A percentile compares a stretch with the other conserved stretches of the same genome.
Evolutionary conservation across 2,329 filamentous ascomycete species (phyloP).

Genomic region (Teratosphaeria nubilosa): DNA sequence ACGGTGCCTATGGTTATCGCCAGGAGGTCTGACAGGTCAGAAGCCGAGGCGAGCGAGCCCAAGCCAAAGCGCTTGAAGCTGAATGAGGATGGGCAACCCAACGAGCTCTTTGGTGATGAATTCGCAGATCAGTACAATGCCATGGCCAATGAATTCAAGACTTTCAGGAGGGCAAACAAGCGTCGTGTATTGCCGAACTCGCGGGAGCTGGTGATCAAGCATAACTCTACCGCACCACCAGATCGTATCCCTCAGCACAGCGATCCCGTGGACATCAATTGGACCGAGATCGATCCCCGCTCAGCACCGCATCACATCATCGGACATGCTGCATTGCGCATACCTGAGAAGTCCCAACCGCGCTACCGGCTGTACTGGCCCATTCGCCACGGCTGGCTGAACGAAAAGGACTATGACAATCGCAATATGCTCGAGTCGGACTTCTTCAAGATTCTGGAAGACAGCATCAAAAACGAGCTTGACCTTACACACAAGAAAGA

Average conservation of each 20-base stretch:
- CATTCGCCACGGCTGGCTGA: constrained; percentile 73
- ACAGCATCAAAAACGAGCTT: constrained; percentile 76
- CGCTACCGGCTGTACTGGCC: constrained; percentile 93
- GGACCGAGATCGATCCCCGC: constrained; percentile 66
- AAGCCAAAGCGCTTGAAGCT: constrained; percentile 56
- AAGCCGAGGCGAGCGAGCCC: constrained; percentile 77
- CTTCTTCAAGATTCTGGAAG: constrained; percentile 76
- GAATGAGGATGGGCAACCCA: constrained; percentile 52
- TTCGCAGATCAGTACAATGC: constrained; percentile 60
- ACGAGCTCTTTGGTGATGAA: constrained; percentile 84
- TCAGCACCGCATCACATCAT: constrained; percentile 69
- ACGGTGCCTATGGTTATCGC: constrained; percentile 90
- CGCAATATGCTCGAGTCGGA: constrained; percentile 76
- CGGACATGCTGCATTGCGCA: constrained; percentile 69
- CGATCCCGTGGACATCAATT: constrained; percentile 85
- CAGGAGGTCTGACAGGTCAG: constrained; percentile 63
- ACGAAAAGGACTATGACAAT: constrained; percentile 77
- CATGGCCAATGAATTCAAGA: constrained; percentile 78
- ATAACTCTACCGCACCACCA: constrained; percentile 72
- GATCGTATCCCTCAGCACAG: constrained; percentile 92
- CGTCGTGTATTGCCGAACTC: constrained; percentile 93
- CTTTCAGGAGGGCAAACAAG: constrained; percentile 87
- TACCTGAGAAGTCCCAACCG: constrained; percentile 80
- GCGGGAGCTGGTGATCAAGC: constrained; percentile 89
- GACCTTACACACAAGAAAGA: constrained; percentile 67